Evolutionary conservation across 208 protist genomes (phyloP).

Genomic region (Angomonas ambiguus): DNA sequence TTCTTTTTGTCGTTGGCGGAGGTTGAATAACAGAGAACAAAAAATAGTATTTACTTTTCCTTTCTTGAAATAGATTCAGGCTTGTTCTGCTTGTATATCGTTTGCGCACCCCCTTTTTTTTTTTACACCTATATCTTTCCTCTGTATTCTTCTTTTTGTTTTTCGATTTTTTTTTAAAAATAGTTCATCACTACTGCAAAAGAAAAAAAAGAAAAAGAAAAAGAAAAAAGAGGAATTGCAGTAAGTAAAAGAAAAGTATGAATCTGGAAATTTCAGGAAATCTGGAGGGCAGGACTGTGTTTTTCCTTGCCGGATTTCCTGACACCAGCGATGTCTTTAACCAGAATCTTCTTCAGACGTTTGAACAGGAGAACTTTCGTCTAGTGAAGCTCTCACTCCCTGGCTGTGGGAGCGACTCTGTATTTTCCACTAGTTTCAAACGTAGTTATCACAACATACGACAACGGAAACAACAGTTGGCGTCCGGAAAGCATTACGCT

Average conservation of each 20-base stretch:
- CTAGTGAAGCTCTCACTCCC: constrained; percentile 70
- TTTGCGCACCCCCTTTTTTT: constrained; percentile 4
- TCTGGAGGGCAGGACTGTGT: constrained; percentile 45
- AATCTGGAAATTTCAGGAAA: constrained; percentile 80
- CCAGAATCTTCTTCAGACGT: constrained; percentile 50
- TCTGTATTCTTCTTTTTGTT: constrained; percentile 13
- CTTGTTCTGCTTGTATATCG: constrained; percentile 15
- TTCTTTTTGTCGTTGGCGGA: constrained; percentile 5
- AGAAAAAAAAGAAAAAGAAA: constrained; percentile 12
- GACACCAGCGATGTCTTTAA: constrained; percentile 77
- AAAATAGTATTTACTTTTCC: neutral
- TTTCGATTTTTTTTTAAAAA: neutral
- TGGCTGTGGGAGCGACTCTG: constrained; percentile 42
- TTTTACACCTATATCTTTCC: constrained; percentile 9
- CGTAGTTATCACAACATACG: neutral
- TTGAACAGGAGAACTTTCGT: constrained; percentile 39
- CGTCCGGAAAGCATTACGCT: neutral
- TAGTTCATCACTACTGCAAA: neutral
- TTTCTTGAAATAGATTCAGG: no score
- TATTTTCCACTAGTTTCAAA: constrained; percentile 29
- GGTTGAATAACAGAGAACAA: neutral
- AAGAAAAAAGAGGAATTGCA: neutral
- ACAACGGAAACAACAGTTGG: neutral
- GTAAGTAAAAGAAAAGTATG: constrained; percentile 19
- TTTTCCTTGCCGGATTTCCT: constrained; percentile 72